Evolutionary conservation across 768 basidiomycete species (phyloP).

Genomic region (Suillus variegatus): DNA sequence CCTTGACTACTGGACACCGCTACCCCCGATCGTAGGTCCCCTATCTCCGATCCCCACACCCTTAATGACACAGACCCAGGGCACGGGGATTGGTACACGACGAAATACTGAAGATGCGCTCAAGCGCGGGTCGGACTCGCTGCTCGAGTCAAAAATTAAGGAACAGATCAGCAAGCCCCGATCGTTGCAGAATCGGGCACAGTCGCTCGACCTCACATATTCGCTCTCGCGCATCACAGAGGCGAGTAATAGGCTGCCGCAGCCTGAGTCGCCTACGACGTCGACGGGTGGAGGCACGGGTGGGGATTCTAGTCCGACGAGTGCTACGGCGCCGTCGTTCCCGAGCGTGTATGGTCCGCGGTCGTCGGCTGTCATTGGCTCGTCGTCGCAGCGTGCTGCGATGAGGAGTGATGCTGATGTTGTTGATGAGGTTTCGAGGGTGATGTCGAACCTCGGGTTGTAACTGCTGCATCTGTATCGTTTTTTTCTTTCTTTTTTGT

Average conservation of each 20-base stretch:
- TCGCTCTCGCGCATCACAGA: constrained; percentile 84
- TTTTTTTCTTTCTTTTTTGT: background rate
- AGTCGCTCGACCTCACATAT: constrained; percentile 85
- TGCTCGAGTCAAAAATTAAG: constrained; percentile 82
- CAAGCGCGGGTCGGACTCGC: constrained; percentile 82
- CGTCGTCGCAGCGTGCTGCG: constrained; percentile 43
- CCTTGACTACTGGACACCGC: constrained; percentile 75
- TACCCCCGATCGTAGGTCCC: constrained; percentile 69
- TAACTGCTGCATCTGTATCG: constrained; percentile 31
- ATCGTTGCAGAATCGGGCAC: constrained; percentile 82
- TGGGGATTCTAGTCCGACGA: constrained; percentile 78
- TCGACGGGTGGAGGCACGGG: constrained; percentile 72
- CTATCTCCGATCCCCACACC: constrained; percentile 8
- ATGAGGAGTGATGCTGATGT: constrained; percentile 51
- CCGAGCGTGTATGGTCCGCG: constrained; percentile 83
- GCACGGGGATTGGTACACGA: constrained; percentile 67
- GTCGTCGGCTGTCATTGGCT: constrained; percentile 45
- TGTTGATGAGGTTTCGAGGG: constrained; percentile 65
- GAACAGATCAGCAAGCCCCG: constrained; percentile 76
- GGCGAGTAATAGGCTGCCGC: constrained; percentile 56
- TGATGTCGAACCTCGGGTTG: constrained; percentile 75
- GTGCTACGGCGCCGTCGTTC: constrained; percentile 76
- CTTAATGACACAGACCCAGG: constrained; percentile 39
- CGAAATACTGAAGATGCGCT: constrained; percentile 73
- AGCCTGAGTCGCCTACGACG: constrained; percentile 80